Base-by-base conservation (phyloP, 1,284 basidiomycete species). In the Tranzscheliella williamsii region DNA sequence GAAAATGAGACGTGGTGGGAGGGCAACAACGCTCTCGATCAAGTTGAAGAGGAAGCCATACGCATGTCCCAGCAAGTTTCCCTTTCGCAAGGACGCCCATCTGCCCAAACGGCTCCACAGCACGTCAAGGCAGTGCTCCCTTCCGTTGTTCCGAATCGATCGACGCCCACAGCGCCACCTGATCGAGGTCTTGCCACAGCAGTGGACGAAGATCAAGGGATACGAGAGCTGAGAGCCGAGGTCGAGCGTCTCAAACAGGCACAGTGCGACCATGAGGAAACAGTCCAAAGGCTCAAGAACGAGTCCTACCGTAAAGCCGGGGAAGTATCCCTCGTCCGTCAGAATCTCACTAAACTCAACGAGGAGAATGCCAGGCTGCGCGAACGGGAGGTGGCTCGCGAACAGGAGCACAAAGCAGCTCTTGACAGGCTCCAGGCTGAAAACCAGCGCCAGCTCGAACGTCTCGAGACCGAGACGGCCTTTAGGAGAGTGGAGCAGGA, bases 401-500 rank as follows among this genome's bases (percentile, higher is more conserved):
- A 71, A 29, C 38, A 48, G 20, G 58, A 71, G 24, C 64, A 71
- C 31, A 53, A 49, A 4, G 24, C 49, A 4, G 43, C 42, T 1
- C 42, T 71, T 8, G 69, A 71, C 11, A 38, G 52, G 3, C 17
- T 69, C 12, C 57, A 68, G 13, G 53, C 56, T 24, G 69, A 71
- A 5, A 61, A 71, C 24, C 48, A 62, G 38, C 38, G 58, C 5
- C 55, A 49, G 20, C 46, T 71, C 7, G 62, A 69, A 21, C 49
- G 56, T 13, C 55, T 71, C 8, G 69, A 71, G 34, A 68, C 69
- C 16, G 56, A 55, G 18, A 56, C 63, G 7, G 58, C 69, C 18
- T 71, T 71, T 23, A 48, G 69, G 21, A 53, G 69, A 23, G 67
- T 71, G 29, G 69, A 71, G 29, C 69, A 71, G 44, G 69, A 71